Base-by-base conservation (phyloP, 768 basidiomycete species). In the Termitomyces heimii region DNA sequence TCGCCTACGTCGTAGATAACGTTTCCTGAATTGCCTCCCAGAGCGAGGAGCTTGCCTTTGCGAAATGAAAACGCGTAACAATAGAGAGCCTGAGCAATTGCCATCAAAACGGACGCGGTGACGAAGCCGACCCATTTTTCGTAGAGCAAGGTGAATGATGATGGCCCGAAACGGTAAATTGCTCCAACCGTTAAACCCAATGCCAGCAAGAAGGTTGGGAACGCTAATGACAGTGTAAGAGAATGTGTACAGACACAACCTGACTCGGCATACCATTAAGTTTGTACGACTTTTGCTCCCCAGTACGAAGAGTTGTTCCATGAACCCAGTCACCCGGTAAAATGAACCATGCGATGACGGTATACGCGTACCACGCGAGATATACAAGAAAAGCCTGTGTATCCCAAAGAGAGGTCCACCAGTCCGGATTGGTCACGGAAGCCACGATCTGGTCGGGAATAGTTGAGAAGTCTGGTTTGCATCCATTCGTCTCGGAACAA, bases 21-120 rank as follows among this genome's bases (percentile, higher is more conserved):
- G 67, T 89, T 91, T 12, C 91, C 90, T 22, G 84, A 81, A 76
- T 98, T 98, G 13, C 96, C 97, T n/a, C 93, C 94, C 9, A 91
- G 76, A 1, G 97, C 94, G 18, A 98, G 79, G 20, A 97, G 78
- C 50, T 84, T 85, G 26, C 82, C 86, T 8, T 71, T 55, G 51
- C 75, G 77, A 78, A 88, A 97, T 16, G 90, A 93, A 18, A 75
- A 70, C 16, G 75, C 74, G 63, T 96, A 95, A 58, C 86, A 86
- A 39, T 76, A 82, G 40, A 83, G 56, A 0, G 82, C 91, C 72
- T 97, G 96, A 24, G 83, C 65, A 52, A 88, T 55, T 1, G 93
- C 80, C 88, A 94, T 93, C 58, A 86, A 58, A 31, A 94, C 62
- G 1, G 94, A 80, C 0, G 94, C 92, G 14, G 94, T 93, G 37